These are phyloP conservation scores for Galerina sulciceps DNA, from an alignment of 768 basidiomycete species.

Conservation along the genomic window DNA sequence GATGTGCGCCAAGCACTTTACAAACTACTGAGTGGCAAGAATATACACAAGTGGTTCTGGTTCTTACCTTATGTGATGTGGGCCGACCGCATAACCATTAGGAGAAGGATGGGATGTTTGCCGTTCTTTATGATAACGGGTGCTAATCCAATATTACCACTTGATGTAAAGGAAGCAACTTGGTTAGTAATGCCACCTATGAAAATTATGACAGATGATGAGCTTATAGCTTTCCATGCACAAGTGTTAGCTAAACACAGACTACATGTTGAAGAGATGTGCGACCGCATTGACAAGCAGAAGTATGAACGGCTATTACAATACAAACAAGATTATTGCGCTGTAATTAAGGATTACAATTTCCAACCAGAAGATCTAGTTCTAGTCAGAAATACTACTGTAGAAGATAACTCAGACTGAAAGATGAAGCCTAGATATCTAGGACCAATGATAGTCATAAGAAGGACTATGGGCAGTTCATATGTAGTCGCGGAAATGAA, in stretches of 20 bases:
- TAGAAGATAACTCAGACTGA: background rate
- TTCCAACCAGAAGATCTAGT: conserved; percentile 38
- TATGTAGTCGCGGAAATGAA: conserved; percentile 1
- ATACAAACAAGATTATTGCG: conserved; percentile 21
- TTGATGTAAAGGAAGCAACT: conserved; percentile 35
- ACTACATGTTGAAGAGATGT: conserved; percentile 6
- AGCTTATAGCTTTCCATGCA: conserved; percentile 11
- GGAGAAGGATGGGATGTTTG: conserved; percentile 28
- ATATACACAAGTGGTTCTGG: conserved; percentile 32
- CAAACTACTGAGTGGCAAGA: conserved; percentile 34
- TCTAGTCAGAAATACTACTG: conserved; percentile 33
- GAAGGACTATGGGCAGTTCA: background rate
- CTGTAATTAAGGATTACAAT: conserved; percentile 26
- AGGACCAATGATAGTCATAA: background rate
- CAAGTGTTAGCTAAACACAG: conserved; percentile 13
- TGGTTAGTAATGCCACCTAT: conserved; percentile 25
- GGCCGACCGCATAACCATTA: conserved; percentile 33
- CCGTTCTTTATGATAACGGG: conserved; percentile 34
- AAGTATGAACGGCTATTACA: background rate
- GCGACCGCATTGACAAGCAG: conserved; percentile 9
- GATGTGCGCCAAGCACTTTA: conserved; percentile 35
- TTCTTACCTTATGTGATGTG: conserved; percentile 19
- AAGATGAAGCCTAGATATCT: conserved; percentile 2
- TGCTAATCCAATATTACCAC: conserved; percentile 31
- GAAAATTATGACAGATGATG: conserved; percentile 19